Evolutionary conservation across 371 early-diverging fungal species (phyloP), one percentile per base, ranked within the genome.

Genomic region (Parasitella parasitica): DNA sequence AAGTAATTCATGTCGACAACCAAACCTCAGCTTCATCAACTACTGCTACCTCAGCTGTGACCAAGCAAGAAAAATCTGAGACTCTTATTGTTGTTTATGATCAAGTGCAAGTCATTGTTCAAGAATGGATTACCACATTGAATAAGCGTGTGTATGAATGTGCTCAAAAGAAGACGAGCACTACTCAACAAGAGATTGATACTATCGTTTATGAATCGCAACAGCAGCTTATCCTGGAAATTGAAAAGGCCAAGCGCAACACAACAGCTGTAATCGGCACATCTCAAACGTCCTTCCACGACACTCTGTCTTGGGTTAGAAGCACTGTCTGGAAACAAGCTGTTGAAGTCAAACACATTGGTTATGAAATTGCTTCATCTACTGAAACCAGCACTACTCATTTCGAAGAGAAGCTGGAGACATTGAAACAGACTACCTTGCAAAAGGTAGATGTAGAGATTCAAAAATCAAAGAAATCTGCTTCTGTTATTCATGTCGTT

Each of bases 181-280:
- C 61, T 22, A 50, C 53, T 34, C 50, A 64, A n/a, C 46, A 64
- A 27, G 72, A 72, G 16, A 72, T 72, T 46, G 59, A 68, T 26
- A 50, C 50, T 13, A 68, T 72, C 53, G 55, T 72, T 27, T 59
- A 9, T 36, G 62, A 68, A 22, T 61, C 69, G 27, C 72, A 67
- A 15, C 65, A 72, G 11, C 63, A 68, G n/a, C 58, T 65, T 53
- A 46, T 64, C 2, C 11, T 61, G 20, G 63, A 69, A 22, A 64
- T 72, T 27, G 72, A 72, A 51, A 69, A 66, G 37, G 69, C 66
- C 13, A 72, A 72, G 38, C 59, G 66, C 32, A 50, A 55, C 2
- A 61, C 72, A 0, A 64, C 69, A 13, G 28, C 52, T 7, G 49
- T 58, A 11, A 61, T 67, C 50, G 71, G 71, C 28, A 67, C 71